A percentile compares a stretch with the other conserved stretches of the same genome.
Evolutionary conservation across 768 basidiomycete species (phyloP).

Genomic region (Crepidotus variabilis): DNA sequence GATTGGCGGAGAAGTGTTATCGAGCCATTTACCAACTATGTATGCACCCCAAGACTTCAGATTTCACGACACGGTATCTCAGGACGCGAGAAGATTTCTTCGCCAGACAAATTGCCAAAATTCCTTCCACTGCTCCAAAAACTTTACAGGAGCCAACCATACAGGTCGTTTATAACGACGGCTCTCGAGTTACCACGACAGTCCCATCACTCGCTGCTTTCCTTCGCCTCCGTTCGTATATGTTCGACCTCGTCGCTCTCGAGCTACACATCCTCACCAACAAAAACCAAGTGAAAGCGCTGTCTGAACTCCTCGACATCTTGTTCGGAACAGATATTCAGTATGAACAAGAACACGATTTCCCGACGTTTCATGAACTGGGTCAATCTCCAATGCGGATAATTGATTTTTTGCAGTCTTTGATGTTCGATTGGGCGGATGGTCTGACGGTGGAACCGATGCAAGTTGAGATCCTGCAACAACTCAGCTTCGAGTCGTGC

Average conservation of each 20-base stretch:
- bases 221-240: constrained; percentile 77
- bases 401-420: constrained; percentile 83
- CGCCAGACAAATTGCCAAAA: constrained; percentile 72
- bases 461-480: constrained; percentile 60
- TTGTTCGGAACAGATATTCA: constrained; percentile 68
- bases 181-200: constrained; percentile 63
- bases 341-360: constrained; percentile 46
- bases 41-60: constrained; percentile 79
- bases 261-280: constrained; percentile 85
- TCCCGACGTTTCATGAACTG: constrained; percentile 63
- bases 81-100: constrained; percentile 89
- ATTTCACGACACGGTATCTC: constrained; percentile 79
- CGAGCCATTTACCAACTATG: constrained; percentile 82
- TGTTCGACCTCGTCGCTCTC: constrained; percentile 82
- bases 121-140: constrained; percentile 64
- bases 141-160: constrained; percentile 46
- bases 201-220: constrained; percentile 69
- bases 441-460: constrained; percentile 53
- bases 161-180: constrained; percentile 68
- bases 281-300: constrained; percentile 70
- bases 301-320: constrained; percentile 72
- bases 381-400: constrained; percentile 83
- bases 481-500: constrained; percentile 69
- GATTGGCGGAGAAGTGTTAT: constrained; percentile 83
- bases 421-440: constrained; percentile 89